phyloP scores from a whole-genome alignment of 805 yeast genomes.

The Yarrowia hollandica region DNA sequence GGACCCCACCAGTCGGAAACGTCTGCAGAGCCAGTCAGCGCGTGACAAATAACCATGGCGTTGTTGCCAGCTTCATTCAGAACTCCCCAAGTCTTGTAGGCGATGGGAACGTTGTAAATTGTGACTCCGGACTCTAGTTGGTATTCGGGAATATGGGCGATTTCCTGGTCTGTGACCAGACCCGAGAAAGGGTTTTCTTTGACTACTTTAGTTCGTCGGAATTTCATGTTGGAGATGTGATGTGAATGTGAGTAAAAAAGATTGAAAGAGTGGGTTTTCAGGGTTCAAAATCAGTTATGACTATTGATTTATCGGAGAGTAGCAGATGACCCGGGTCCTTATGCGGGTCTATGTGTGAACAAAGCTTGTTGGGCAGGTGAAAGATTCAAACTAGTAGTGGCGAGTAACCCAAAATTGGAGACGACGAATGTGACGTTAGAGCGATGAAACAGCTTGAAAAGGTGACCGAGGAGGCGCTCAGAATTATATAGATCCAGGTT shows the following conservation, averaged over 20 bases:
- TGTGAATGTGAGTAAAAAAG: neutral
- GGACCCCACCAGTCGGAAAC: slow-evolving; percentile 99
- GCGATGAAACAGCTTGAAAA: too few relatives aligned
- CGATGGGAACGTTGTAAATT: slow-evolving; percentile 76
- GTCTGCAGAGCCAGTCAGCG: slow-evolving; percentile 92
- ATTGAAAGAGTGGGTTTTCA: neutral
- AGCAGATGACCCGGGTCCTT: slow-evolving; percentile 26
- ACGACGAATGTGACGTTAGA: neutral
- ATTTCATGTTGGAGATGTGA: slow-evolving; percentile 2
- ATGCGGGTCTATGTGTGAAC: slow-evolving; percentile 5
- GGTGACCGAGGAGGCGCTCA: neutral
- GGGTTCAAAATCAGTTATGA: neutral
- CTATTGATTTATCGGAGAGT: slow-evolving; percentile 2
- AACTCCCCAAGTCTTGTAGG: slow-evolving; percentile 94
- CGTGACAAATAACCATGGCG: slow-evolving; percentile 90
- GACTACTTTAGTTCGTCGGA: slow-evolving; percentile 33
- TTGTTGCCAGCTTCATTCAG: slow-evolving; percentile 69
- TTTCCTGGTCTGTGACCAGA: slow-evolving; percentile 73
- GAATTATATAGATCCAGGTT: neutral
- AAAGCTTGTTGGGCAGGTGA: slow-evolving; percentile 21
- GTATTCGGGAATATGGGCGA: slow-evolving; percentile 73
- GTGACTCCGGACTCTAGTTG: slow-evolving; percentile 80
- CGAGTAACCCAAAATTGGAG: neutral
- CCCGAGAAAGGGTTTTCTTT: slow-evolving; percentile 62
- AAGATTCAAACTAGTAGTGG: slow-evolving; percentile 15